Conservation (phyloP, 768 basidiomycete genomes). For the Pleurotus salmoneostramineus region DNA sequence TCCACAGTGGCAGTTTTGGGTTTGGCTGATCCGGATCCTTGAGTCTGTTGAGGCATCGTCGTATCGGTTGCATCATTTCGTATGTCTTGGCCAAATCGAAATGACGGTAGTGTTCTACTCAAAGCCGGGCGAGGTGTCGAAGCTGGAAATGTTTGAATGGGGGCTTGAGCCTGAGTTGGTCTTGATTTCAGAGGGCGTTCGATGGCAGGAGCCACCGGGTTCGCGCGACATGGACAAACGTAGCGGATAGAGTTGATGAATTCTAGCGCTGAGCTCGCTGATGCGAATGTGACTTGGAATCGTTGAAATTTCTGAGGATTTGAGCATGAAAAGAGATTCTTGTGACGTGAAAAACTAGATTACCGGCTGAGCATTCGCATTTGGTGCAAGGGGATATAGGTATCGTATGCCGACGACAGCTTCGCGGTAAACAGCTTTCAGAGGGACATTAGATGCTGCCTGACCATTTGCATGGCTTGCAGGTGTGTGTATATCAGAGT, state of each 20-base stretch:
- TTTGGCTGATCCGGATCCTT: no score
- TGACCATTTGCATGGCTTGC: conserved; percentile 16
- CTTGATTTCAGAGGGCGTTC: neutral
- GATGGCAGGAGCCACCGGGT: conserved; percentile 23
- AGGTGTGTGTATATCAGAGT: conserved; percentile 40
- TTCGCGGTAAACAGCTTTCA: conserved; percentile 79
- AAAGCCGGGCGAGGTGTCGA: neutral
- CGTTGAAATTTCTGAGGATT: conserved; percentile 57
- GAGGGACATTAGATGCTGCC: conserved; percentile 41
- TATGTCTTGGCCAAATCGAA: no score
- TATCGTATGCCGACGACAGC: conserved; percentile 74
- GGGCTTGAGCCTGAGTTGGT: neutral
- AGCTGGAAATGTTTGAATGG: neutral
- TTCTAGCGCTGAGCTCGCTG: conserved; percentile 41
- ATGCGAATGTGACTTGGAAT: conserved; percentile 70
- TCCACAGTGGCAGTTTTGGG: no score
- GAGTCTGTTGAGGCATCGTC: no score
- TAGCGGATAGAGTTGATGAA: conserved; percentile 61
- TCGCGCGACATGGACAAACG: conserved; percentile 75
- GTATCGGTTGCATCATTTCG: no score
- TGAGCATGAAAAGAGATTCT: neutral
- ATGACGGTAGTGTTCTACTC: no score
- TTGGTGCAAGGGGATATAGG: conserved; percentile 41
- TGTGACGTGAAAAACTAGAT: neutral
- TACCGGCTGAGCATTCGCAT: neutral